A percentile compares a stretch with the other conserved stretches of the same genome.
Conservation (phyloP, 2,329 filamentous ascomycete genomes). For the Nothophoma quercina region DNA sequence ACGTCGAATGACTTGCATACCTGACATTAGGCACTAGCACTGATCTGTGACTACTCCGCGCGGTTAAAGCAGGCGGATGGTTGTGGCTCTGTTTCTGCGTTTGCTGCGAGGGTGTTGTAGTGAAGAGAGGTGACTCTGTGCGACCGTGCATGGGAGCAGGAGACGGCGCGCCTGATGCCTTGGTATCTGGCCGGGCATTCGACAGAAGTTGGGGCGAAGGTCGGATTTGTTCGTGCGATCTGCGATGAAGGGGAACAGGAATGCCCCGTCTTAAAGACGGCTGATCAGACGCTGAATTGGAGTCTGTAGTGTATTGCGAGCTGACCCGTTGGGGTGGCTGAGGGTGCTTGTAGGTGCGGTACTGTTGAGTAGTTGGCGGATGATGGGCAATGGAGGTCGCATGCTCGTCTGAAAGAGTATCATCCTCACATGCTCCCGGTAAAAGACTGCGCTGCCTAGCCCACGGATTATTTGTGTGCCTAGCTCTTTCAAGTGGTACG, state of each 20-base stretch:
- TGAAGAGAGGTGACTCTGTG: slow-evolving; percentile 56
- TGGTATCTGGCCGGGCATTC: slow-evolving; percentile 21
- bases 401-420: slow-evolving; percentile 40
- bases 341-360: slow-evolving; percentile 41
- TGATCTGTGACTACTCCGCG: slow-evolving; percentile 35
- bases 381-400: slow-evolving; percentile 37
- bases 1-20: slow-evolving; percentile 29
- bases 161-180: slow-evolving; percentile 27
- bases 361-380: slow-evolving; percentile 31
- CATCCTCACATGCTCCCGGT: slow-evolving; percentile 36
- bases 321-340: slow-evolving; percentile 43
- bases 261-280: slow-evolving; percentile 34
- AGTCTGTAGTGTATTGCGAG: slow-evolving; percentile 43
- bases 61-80: slow-evolving; percentile 38
- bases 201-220: slow-evolving; percentile 36
- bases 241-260: slow-evolving; percentile 49
- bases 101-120: slow-evolving; percentile 55
- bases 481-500: slow-evolving; percentile 39
- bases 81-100: slow-evolving; percentile 45
- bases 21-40: slow-evolving; percentile 31
- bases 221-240: slow-evolving; percentile 48
- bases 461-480: slow-evolving; percentile 48
- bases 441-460: slow-evolving; percentile 36
- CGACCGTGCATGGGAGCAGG: slow-evolving; percentile 52
- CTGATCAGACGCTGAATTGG: slow-evolving; percentile 41